A percentile compares a stretch with the other conserved stretches of the same genome.
These are phyloP conservation scores for Kuraishia cidri DNA, from an alignment of 805 yeast genomes.

Conservation along the genomic window DNA sequence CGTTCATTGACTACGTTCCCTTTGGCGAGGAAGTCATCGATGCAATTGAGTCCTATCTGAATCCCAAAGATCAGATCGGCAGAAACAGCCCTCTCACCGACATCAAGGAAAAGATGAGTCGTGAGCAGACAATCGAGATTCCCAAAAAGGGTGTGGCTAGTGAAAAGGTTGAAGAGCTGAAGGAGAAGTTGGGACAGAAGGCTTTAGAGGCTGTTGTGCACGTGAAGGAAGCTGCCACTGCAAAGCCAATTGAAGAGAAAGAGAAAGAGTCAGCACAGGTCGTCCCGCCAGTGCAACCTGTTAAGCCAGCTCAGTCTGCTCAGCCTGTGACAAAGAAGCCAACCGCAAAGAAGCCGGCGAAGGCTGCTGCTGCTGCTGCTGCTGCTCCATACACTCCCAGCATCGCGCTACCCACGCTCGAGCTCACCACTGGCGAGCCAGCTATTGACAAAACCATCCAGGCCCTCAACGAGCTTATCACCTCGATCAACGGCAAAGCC, in stretches of 20 bases:
- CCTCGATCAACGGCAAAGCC: conserved; percentile 14
- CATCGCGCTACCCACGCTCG: conserved; percentile 19
- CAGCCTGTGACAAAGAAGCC: conserved; percentile 8
- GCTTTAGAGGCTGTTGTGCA: not conserved
- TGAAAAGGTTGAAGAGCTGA: conserved; percentile 17
- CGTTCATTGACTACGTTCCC: conserved; percentile 57
- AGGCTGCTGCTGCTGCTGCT: conserved; percentile 5
- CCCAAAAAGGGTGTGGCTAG: conserved; percentile 29
- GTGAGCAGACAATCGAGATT: conserved; percentile 27
- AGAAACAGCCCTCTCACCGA: conserved; percentile 18
- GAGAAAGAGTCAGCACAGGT: too few species aligned
- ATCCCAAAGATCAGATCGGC: conserved; percentile 13
- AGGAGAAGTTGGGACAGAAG: conserved; percentile 6
- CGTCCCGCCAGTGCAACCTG: conserved; percentile 1
- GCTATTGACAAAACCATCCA: conserved; percentile 23
- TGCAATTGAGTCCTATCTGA: conserved; percentile 28
- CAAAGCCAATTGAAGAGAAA: not conserved
- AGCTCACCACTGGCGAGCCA: conserved; percentile 18
- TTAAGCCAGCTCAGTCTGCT: conserved; percentile 6
- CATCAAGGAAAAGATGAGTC: conserved; percentile 27
- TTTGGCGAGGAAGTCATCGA: conserved; percentile 48
- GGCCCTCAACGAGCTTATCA: conserved; percentile 24
- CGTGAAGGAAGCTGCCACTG: not conserved
- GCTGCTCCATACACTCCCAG: too few species aligned
- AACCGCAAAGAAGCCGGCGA: conserved; percentile 6